Percentiles rank a stretch among this genome's conserved stretches.
These are phyloP conservation scores for Neocallimastix lanati DNA, from an alignment of 192 early-diverging fungal species.

Conservation along the genomic window DNA sequence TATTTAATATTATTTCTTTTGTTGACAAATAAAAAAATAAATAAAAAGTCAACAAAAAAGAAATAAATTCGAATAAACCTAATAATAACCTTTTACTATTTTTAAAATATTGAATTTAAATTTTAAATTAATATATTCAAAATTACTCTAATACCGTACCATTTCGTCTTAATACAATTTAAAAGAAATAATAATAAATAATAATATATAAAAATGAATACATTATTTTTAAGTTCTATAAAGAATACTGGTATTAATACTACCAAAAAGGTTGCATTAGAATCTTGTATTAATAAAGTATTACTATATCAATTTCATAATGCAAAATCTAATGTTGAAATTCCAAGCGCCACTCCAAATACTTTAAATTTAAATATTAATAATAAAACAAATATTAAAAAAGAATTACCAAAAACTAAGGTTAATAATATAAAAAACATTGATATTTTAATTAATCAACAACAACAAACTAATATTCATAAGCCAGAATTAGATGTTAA, in stretches of 20 bases:
- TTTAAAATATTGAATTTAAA: too few relatives aligned
- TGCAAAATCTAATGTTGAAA: not conserved
- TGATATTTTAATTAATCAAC: not conserved
- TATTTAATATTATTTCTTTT: too few relatives aligned
- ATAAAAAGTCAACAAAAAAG: too few relatives aligned
- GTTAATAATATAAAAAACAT: not conserved
- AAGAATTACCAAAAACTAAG: not conserved
- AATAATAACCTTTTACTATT: too few relatives aligned
- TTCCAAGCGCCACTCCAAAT: not conserved
- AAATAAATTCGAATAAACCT: too few relatives aligned
- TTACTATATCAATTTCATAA: not conserved
- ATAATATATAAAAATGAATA: not conserved
- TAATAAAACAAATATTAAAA: not conserved
- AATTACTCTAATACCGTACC: too few relatives aligned
- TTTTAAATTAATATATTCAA: too few relatives aligned
- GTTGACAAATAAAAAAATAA: too few relatives aligned
- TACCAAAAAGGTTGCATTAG: not conserved
- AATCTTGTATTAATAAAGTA: not conserved
- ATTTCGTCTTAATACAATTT: too few relatives aligned
- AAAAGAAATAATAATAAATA: too few relatives aligned
- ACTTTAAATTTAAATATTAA: not conserved
- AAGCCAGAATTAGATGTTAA: not conserved
- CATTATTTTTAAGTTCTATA: not conserved
- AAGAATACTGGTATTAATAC: not conserved
- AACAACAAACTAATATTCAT: not conserved